These are phyloP conservation scores for Blastobotrys buckinghamii DNA, from an alignment of 1,139 yeast genomes.

Conservation along the genomic window DNA sequence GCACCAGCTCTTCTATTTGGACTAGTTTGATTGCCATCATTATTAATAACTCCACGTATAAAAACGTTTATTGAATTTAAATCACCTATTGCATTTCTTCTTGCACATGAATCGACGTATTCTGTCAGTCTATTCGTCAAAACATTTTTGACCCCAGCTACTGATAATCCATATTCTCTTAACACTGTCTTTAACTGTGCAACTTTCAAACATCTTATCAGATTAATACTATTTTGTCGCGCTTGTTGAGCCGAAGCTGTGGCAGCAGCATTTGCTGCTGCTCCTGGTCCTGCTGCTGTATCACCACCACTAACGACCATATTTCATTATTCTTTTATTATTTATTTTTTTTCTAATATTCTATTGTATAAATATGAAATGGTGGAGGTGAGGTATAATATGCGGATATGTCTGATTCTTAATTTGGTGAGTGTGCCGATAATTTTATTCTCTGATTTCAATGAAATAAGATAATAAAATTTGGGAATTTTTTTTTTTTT, in stretches of 20 bases:
- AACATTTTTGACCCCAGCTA: constrained; percentile 30
- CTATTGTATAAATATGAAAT: too few species aligned
- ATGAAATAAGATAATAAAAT: too few species aligned
- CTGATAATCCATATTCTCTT: constrained; percentile 19
- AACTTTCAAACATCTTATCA: constrained; percentile 17
- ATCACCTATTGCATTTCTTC: not conserved
- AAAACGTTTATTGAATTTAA: not conserved
- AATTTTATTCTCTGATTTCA: too few species aligned
- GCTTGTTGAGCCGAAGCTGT: not conserved
- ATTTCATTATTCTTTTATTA: not conserved
- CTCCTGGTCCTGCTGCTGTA: too few species aligned
- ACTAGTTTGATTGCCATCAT: not conserved
- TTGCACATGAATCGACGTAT: constrained; percentile 7
- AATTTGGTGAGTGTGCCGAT: too few species aligned
- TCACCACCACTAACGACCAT: not conserved
- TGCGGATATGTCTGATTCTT: too few species aligned
- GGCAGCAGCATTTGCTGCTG: too few species aligned
- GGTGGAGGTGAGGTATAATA: too few species aligned
- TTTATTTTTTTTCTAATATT: too few species aligned
- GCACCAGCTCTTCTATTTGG: not conserved
- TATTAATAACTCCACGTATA: not conserved
- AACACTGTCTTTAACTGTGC: constrained; percentile 29
- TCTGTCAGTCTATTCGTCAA: constrained; percentile 27
- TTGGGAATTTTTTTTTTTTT: not conserved
- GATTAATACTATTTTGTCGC: not conserved